Evolutionary conservation across 116 monocot species (phyloP), one percentile per base, ranked within the genome.

Genomic region (Trichopus zeylanicus): DNA sequence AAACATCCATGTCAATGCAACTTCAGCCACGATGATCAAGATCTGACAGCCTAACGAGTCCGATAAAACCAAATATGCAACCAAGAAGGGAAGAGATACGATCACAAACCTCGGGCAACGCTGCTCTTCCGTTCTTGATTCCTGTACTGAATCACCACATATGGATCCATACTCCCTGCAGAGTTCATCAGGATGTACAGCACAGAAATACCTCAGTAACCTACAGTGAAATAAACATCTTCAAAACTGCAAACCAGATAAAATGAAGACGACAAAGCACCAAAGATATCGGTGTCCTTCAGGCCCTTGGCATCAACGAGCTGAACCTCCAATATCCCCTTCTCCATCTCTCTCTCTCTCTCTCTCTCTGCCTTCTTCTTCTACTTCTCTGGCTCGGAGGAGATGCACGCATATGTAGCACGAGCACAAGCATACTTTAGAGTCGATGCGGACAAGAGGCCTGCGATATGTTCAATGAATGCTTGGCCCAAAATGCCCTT

Each of bases 111-210:
- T 75, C 57, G 32, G 23, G 68, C 68, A 37, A 64, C 63, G 9
- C 62, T 67, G 74, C 63, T 75, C 68, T 75, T 63, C 6, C 53
- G 21, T 32, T 75, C 57, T 25, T 75, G 55, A 9, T 13, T 47
- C 57, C 57, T 68, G 51, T 68, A 75, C 29, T 68, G 68, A n/a
- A 75, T 51, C 48, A 57, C 16, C 33, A 75, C 74, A 38, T 63
- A 75, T 2, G 74, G 62, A 26, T 75, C 74, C 19, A 68, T 31
- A n/a, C 31, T 48, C 23, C 56, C 74, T 75, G 68, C 59, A 27
- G 13, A 51, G 1, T 51, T 24, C 42, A 42, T 42, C 42, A 42
- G n/a, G n/a, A n/a, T n/a, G n/a, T n/a, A n/a, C n/a, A n/a, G n/a
- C n/a, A n/a, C n/a, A n/a, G n/a, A n/a, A n/a, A n/a, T n/a, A n/a